Base-by-base conservation (phyloP, 169 alveolate species). In the Plasmodium blacklocki region DNA sequence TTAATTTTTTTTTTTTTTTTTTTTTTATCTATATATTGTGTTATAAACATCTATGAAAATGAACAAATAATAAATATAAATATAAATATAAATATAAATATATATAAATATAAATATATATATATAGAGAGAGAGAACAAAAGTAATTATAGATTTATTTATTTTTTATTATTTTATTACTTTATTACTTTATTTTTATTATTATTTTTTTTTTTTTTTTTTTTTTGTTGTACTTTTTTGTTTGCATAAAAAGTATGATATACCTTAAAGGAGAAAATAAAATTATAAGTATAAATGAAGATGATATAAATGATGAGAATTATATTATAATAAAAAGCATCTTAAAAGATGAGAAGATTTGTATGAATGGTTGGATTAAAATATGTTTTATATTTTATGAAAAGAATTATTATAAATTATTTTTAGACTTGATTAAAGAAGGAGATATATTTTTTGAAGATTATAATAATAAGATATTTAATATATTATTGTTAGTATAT, bases 291-390 rank as follows among this genome's bases (percentile, higher is more conserved):
- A 67, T 80, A 54, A 80, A 23, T 47, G 90, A 80, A n/a, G 73
- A 67, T 9, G 73, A 80, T 49, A 58, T 80, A 80, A 80, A 80
- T 49, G 90, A 80, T 18, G 90, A 80, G 50, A 80, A 80, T 43
- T 80, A 80, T 50, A 11, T 39, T 49, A 6, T 23, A 60, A 80
- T 80, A 52, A 80, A 67, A 68, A 68, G 18, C 45, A 45, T 63
- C 52, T 45, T 80, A 18, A 66, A 80, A 45, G 83, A 80, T 43
- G 80, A 80, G 19, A 45, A 80, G 3, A 80, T 70, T 29, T 43
- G 71, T 80, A 60, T 66, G 4, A 59, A 68, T 32, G 59, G 73
- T 39, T 80, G 90, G 90, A 19, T 80, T n/a, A 74, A 80, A 19
- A 54, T 80, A 26, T n/a, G 90, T 63, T 18, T 68, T 11, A 8